Percentiles rank a stretch among this genome's conserved stretches.
Evolutionary conservation across 2,329 filamentous ascomycete genomes (phyloP).

Genomic region (Microsporum ferrugineum): DNA sequence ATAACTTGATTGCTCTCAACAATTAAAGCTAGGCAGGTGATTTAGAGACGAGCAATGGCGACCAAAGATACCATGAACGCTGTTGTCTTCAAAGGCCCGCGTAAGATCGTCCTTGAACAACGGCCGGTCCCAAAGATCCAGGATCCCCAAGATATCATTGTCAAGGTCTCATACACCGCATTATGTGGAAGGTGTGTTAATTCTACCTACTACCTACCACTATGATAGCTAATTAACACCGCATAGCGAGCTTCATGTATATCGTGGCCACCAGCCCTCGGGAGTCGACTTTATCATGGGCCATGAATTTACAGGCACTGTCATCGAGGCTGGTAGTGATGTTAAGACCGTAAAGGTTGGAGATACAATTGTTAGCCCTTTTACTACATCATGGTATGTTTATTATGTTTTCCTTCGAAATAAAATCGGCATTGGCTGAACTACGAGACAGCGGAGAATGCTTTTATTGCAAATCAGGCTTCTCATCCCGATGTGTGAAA

Average conservation of each 20-base stretch:
- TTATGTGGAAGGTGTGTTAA: conserved; percentile 69
- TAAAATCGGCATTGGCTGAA: not conserved
- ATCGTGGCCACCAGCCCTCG: conserved; percentile 66
- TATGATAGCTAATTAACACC: not conserved
- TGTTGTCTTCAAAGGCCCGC: conserved; percentile 72
- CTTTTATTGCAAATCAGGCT: conserved; percentile 72
- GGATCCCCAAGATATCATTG: conserved; percentile 61
- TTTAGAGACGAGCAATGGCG: conserved; percentile 18
- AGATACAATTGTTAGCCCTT: conserved; percentile 71
- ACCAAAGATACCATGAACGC: conserved; percentile 60
- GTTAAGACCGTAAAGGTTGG: conserved; percentile 61
- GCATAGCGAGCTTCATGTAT: conserved; percentile 69
- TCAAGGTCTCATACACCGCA: conserved; percentile 72
- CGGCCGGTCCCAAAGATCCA: conserved; percentile 65
- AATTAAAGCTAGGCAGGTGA: too few relatives aligned
- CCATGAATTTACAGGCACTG: conserved; percentile 74
- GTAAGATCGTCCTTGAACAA: conserved; percentile 64
- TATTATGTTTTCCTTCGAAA: not conserved
- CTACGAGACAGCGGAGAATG: conserved; percentile 47
- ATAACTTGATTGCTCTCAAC: too few relatives aligned
- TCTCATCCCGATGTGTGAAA: conserved; percentile 65
- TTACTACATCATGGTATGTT: conserved; percentile 64
- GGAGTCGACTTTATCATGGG: conserved; percentile 54
- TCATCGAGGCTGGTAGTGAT: conserved; percentile 54
- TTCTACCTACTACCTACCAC: not conserved